Evolutionary conservation across 1,139 yeast genomes (phyloP).

Genomic region (Lodderomyces pseudojiufengensis): DNA sequence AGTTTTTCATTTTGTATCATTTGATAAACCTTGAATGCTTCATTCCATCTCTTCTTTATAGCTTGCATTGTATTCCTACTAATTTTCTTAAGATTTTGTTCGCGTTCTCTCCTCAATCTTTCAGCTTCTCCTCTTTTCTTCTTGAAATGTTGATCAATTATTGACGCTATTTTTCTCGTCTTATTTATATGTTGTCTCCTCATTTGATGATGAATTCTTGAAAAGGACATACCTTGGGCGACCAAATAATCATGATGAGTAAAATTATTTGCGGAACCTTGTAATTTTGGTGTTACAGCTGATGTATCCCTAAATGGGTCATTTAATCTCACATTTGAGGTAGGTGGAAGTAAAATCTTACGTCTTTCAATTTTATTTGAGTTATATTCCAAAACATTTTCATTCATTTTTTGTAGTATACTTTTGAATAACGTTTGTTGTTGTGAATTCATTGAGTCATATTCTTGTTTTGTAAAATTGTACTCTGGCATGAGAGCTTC

Average conservation of each 20-base stretch:
- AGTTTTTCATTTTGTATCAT: constrained; percentile 51
- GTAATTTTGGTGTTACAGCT: constrained; percentile 37
- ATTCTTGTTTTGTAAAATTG: constrained; percentile 33
- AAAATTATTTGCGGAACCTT: constrained; percentile 39
- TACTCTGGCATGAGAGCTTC: constrained; percentile 34
- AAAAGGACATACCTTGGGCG: constrained; percentile 70
- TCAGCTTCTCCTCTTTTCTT: constrained; percentile 88
- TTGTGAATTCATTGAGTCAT: constrained; percentile 26
- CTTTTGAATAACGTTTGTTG: constrained; percentile 29
- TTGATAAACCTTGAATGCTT: constrained; percentile 81
- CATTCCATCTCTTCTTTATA: constrained; percentile 85
- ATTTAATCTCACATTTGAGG: constrained; percentile 33
- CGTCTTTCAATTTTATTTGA: constrained; percentile 44
- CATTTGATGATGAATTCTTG: constrained; percentile 67
- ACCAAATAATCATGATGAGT: constrained; percentile 71
- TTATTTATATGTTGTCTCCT: constrained; percentile 64
- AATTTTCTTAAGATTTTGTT: constrained; percentile 59
- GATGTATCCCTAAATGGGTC: constrained; percentile 41
- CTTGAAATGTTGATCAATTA: constrained; percentile 85
- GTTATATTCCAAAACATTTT: constrained; percentile 37
- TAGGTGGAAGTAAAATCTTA: constrained; percentile 45
- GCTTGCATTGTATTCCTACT: constrained; percentile 81
- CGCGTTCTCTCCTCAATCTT: constrained; percentile 66
- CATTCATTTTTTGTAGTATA: constrained; percentile 32
- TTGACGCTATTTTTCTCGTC: constrained; percentile 69